A percentile compares a stretch with the other conserved stretches of the same genome.
Evolutionary conservation across 1,139 yeast species (phyloP).

Genomic region (Debaryomyces sp.): DNA sequence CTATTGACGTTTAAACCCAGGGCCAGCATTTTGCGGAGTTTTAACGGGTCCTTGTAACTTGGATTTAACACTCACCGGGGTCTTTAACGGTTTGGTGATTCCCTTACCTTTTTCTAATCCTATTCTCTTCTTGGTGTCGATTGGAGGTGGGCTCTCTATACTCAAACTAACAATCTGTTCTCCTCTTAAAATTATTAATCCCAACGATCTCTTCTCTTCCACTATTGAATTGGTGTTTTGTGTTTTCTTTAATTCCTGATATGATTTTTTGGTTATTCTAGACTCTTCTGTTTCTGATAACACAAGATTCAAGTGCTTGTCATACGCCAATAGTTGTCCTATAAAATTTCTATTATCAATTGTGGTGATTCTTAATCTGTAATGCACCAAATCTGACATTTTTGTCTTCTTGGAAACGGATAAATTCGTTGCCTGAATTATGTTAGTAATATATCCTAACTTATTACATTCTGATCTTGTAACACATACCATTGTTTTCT

Average conservation of each 20-base stretch:
- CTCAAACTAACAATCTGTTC: conserved; percentile 84
- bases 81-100: conserved; percentile 41
- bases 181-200: conserved; percentile 84
- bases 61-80: conserved; percentile 23
- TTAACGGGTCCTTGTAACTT: conserved; percentile 17
- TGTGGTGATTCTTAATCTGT: conserved; percentile 71
- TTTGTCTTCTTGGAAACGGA: conserved; percentile 48
- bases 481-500: background rate
- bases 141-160: conserved; percentile 77
- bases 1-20: conserved; percentile 8
- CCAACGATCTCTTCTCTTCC: conserved; percentile 73
- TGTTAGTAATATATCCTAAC: background rate
- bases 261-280: conserved; percentile 67
- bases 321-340: conserved; percentile 87
- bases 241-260: conserved; percentile 38
- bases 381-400: conserved; percentile 72
- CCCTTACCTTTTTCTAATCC: conserved; percentile 51
- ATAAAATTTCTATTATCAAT: conserved; percentile 74
- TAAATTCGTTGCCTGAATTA: conserved; percentile 14
- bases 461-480: no score
- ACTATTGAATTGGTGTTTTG: conserved; percentile 22
- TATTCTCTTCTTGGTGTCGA: conserved; percentile 46
- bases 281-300: conserved; percentile 84
- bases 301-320: conserved; percentile 86
- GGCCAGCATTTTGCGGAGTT: conserved; percentile 5